Conservation (phyloP, 2,329 filamentous ascomycete species). For the Allantophomopsis cytisporea region DNA sequence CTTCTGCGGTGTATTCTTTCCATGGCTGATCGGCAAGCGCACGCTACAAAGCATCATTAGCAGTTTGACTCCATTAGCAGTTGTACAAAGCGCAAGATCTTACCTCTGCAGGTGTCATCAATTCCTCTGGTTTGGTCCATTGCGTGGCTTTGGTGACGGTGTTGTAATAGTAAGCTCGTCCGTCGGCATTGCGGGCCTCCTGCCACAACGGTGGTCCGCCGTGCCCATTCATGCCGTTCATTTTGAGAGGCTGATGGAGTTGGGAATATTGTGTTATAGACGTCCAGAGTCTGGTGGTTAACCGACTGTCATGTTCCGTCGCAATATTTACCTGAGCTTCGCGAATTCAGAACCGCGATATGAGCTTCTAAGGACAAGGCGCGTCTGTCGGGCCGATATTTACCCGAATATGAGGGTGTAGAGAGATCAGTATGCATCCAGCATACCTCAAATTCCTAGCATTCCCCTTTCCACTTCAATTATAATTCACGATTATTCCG, state of each 20-base stretch:
- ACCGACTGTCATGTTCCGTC: background rate
- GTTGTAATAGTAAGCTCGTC: constrained; percentile 87
- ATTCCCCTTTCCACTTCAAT: too few relatives aligned
- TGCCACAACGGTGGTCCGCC: constrained; percentile 48
- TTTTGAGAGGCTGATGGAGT: constrained; percentile 5
- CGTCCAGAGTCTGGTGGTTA: too few relatives aligned
- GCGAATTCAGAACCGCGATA: background rate
- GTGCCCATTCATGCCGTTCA: constrained; percentile 17
- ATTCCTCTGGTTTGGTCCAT: constrained; percentile 87
- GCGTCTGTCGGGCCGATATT: too few relatives aligned
- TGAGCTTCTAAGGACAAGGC: too few relatives aligned
- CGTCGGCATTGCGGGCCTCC: constrained; percentile 69
- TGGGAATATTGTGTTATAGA: too few relatives aligned
- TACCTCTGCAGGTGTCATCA: constrained; percentile 77
- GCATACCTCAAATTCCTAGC: too few relatives aligned
- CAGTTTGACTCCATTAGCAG: constrained; percentile 3
- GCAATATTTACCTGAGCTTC: background rate
- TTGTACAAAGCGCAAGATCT: constrained; percentile 10
- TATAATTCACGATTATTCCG: too few relatives aligned
- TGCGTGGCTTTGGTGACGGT: constrained; percentile 71
- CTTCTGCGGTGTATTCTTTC: constrained; percentile 82
- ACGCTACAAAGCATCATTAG: constrained; percentile 35
- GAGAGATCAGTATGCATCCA: too few relatives aligned
- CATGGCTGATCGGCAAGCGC: constrained; percentile 74
- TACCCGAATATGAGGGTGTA: too few relatives aligned